These are phyloP conservation scores for Rossbeevera mucosa DNA, from an alignment of 768 basidiomycete genomes.

Conservation along the genomic window DNA sequence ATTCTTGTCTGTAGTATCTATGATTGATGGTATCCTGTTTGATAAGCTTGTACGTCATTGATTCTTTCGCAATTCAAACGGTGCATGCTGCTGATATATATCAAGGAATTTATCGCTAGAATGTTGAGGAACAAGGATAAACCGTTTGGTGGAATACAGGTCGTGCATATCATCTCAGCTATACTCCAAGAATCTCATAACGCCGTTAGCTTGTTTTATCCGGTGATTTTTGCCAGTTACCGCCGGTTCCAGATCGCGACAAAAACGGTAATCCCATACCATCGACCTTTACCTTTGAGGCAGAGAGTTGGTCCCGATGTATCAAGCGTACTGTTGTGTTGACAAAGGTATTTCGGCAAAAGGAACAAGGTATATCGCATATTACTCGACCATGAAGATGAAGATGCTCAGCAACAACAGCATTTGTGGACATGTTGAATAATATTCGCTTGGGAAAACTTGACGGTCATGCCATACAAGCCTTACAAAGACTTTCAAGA, in stretches of 20 bases:
- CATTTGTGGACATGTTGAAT: constrained; percentile 83
- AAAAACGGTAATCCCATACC: constrained; percentile 45
- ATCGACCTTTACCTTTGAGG: constrained; percentile 74
- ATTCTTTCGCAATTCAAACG: constrained; percentile 23
- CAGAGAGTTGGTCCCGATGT: constrained; percentile 64
- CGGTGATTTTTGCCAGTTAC: constrained; percentile 90
- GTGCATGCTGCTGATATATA: constrained; percentile 29
- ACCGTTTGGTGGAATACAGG: constrained; percentile 89
- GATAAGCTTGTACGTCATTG: constrained; percentile 63
- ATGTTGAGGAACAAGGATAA: constrained; percentile 43
- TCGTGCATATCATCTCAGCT: constrained; percentile 22
- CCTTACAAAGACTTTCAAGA: constrained; percentile 57
- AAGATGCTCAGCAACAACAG: constrained; percentile 24
- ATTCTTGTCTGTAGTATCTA: constrained; percentile 57
- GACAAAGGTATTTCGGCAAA: constrained; percentile 82
- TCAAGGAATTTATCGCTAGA: constrained; percentile 60
- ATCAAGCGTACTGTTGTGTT: constrained; percentile 54
- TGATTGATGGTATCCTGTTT: constrained; percentile 78
- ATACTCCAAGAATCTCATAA: not conserved
- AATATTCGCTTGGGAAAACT: constrained; percentile 77
- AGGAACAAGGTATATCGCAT: constrained; percentile 56
- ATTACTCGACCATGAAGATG: not conserved
- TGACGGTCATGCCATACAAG: constrained; percentile 35
- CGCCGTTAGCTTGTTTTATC: constrained; percentile 65
- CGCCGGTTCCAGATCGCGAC: constrained; percentile 62